These are phyloP conservation scores for Phylloboletellus chloephorus DNA, from an alignment of 1,284 basidiomycete genomes.

Conservation along the genomic window DNA sequence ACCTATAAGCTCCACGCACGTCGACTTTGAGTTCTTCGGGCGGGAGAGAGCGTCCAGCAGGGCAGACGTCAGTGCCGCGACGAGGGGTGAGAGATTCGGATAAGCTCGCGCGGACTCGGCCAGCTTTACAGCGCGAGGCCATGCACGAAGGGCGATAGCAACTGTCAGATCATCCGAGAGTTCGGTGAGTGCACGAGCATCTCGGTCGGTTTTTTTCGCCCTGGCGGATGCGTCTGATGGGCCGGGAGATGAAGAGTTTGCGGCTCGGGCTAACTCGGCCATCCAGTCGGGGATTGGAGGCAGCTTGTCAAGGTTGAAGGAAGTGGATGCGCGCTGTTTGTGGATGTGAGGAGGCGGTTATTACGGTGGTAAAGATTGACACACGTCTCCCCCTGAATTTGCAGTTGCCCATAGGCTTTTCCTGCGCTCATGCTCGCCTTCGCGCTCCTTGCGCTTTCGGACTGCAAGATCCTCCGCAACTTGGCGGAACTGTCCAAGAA, in stretches of 20 bases:
- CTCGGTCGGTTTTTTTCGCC: conserved; percentile 70
- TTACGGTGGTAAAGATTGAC: conserved; percentile 24
- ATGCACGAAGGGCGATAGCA: conserved; percentile 84
- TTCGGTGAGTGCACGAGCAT: conserved; percentile 82
- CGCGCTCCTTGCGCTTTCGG: conserved; percentile 86
- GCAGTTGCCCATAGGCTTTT: conserved; percentile 69
- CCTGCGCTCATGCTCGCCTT: conserved; percentile 83
- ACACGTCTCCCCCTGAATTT: conserved; percentile 56
- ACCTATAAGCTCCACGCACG: conserved; percentile 66
- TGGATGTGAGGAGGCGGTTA: conserved; percentile 16
- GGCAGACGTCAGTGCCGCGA: conserved; percentile 65
- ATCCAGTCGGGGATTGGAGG: conserved; percentile 66
- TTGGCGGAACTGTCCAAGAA: conserved; percentile 83
- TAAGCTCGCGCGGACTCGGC: conserved; percentile 81
- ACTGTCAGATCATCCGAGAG: conserved; percentile 91
- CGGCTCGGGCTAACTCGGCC: conserved; percentile 49
- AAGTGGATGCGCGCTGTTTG: conserved; percentile 35
- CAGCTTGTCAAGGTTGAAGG: conserved; percentile 33
- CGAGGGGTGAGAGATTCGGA: conserved; percentile 58
- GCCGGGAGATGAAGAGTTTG: conserved; percentile 23
- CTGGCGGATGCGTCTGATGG: conserved; percentile 38
- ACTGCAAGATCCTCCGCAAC: conserved; percentile 88
- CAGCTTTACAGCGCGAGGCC: conserved; percentile 79
- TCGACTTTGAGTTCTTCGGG: conserved; percentile 74
- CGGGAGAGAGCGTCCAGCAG: conserved; percentile 73